phyloP scores from a whole-genome alignment of 2,329 filamentous ascomycete species.

The Fusarium acutatum region DNA sequence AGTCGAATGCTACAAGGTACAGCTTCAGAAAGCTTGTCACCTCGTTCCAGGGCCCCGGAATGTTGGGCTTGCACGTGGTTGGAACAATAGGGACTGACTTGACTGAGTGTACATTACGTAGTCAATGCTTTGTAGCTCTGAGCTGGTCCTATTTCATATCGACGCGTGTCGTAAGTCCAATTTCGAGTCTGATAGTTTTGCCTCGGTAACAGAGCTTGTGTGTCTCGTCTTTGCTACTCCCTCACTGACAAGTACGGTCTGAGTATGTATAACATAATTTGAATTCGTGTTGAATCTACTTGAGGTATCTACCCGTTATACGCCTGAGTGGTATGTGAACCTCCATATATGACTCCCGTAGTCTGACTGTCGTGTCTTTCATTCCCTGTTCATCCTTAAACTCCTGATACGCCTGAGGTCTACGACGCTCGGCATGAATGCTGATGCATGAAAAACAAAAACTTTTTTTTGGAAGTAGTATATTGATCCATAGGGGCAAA shows the following conservation, averaged over 20 bases:
- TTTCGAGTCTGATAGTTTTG: background rate
- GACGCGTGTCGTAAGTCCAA: background rate
- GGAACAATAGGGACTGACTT: slow-evolving; percentile 2
- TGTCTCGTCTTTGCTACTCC: background rate
- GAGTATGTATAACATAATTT: background rate
- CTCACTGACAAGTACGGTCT: background rate
- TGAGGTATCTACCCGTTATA: slow-evolving; percentile 31
- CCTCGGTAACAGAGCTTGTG: background rate
- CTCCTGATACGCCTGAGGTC: slow-evolving; percentile 12
- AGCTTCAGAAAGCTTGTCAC: background rate
- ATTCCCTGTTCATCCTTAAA: slow-evolving; percentile 19
- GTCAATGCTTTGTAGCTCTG: background rate
- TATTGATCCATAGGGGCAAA: background rate
- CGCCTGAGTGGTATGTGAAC: slow-evolving; percentile 16
- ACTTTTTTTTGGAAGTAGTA: too few species aligned
- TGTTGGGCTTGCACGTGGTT: slow-evolving; percentile 9
- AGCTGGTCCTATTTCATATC: background rate
- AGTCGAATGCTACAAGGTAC: background rate
- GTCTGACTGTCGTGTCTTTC: slow-evolving; percentile 12
- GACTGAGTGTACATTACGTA: background rate
- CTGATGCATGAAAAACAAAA: background rate
- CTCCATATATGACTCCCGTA: background rate
- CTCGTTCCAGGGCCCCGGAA: background rate
- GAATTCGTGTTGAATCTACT: slow-evolving; percentile 10
- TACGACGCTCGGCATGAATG: background rate